Evolutionary conservation across 2,329 filamentous ascomycete genomes (phyloP), one percentile per base, ranked within the genome.

Genomic region (Neurospora sp.): DNA sequence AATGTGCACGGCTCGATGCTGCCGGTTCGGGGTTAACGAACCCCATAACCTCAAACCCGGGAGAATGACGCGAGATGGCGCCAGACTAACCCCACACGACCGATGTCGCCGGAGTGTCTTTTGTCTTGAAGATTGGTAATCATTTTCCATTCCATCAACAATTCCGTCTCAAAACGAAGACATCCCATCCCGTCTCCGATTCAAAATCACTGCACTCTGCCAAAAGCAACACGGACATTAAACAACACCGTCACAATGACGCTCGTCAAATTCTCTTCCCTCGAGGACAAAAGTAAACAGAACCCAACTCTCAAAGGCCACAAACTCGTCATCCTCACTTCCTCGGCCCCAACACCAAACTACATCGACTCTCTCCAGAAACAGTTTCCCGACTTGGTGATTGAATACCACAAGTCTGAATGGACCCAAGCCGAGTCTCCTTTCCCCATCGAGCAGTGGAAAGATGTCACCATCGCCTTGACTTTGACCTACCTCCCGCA

Each of bases 401-500:
- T 86, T 8, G 74, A 78, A 17, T 75, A 76, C 39, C 75, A 77
- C 13, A 68, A 78, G 17, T 73, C 76, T 3, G 70, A 71, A 4
- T 80, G 79, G 76, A 74, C 77, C 19, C 72, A 76, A 6, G 76
- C 76, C 69, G 72, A 73, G 46, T 72, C 72, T 1, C 38, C 69
- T 0, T 52, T 77, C 10, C 72, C 78, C 0, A 76, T 77, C 1
- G 75, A 81, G 4, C 81, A 83, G 33, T 87, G 84, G 83, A 77
- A 79, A 36, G 78, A 82, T 10, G 82, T 83, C n/a, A 87, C 85
- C 0, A 76, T 87, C 6, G 76, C 85, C 19, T 70, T 86, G 38
- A 83, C 84, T 0, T 79, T 81, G 9, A 77, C 77, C 2, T 74
- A 78, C 6, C 75, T 87, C 23, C 85, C 86, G 1, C 76, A 78